A percentile compares a stretch with the other conserved stretches of the same genome.
Conservation (phyloP, 148 eudicot species). For the Camellia japonica region DNA sequence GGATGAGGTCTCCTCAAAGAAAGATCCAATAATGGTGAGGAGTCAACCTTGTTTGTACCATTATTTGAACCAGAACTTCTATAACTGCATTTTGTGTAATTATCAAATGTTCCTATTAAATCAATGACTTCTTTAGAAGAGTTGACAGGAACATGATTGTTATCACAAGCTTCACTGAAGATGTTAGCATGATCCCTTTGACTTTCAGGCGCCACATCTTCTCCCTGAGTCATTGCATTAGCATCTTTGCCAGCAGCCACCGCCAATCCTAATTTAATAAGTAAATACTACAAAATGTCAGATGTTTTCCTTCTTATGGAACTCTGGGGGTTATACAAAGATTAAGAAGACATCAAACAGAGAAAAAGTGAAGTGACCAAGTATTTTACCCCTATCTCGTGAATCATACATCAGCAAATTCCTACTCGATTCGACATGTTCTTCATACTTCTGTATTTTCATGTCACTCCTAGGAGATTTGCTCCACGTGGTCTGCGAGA, state of each 20-base stretch:
- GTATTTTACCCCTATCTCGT: slow-evolving; percentile 24
- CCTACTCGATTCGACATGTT: slow-evolving; percentile 20
- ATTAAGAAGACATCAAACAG: not conserved
- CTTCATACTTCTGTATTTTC: slow-evolving; percentile 23
- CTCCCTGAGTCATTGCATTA: slow-evolving; percentile 22
- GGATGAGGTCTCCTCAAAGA: slow-evolving; percentile 58
- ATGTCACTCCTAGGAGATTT: slow-evolving; percentile 31
- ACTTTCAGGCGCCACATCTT: slow-evolving; percentile 25
- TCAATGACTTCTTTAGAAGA: slow-evolving; percentile 67
- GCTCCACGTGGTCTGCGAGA: slow-evolving; percentile 29
- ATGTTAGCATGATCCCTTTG: slow-evolving; percentile 22
- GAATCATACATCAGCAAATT: slow-evolving; percentile 25
- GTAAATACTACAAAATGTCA: slow-evolving; percentile 6
- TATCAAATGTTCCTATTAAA: slow-evolving; percentile 71
- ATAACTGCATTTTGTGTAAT: slow-evolving; percentile 29
- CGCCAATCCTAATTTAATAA: slow-evolving; percentile 25
- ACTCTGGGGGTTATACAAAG: not conserved
- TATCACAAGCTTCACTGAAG: slow-evolving; percentile 27
- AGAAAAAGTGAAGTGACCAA: slow-evolving; percentile 2
- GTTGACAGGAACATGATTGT: slow-evolving; percentile 18
- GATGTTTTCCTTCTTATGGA: not conserved
- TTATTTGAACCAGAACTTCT: slow-evolving; percentile 24
- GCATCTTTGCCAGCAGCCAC: slow-evolving; percentile 28
- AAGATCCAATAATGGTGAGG: slow-evolving; percentile 64
- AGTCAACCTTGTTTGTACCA: slow-evolving; percentile 38